Base-by-base conservation (phyloP, 2,329 filamentous ascomycete genomes). In the Neofusicoccum kwambonambiense region DNA sequence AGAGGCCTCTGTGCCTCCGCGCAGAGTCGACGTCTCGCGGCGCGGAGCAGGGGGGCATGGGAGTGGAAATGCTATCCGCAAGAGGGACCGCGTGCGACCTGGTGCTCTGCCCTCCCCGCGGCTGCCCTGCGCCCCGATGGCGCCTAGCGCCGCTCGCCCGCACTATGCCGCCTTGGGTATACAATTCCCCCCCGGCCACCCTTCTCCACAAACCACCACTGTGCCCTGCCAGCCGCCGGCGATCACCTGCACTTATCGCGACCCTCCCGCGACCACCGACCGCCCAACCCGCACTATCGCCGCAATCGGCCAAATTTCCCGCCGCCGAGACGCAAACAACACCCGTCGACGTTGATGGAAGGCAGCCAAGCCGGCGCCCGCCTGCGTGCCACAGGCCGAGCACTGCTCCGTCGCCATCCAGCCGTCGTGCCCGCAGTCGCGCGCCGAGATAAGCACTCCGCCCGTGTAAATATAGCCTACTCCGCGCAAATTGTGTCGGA, bases 21-120 rank as follows among this genome's bases (percentile, higher is more conserved):
- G 19, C 19, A 22, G 27, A 1, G 27, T 31, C 27, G 27, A 31
- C 5, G 27, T 31, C 27, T 5, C 6, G 27, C 27, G 4, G 27
- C 27, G 27, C 27, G 1, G 27, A 37, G 35, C 62, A 58, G 22
- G 52, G 44, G 17, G 34, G 34, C 62, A 49, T 58, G 62, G 51
- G 51, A 56, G 42, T 58, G 62, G 62, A 64, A 31, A 50, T 64
- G 51, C 51, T 64, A 64, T 58, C 62, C 62, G 44, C 51, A 64
- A 64, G 42, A 58, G 62, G 62, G 51, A 51, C 56, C n/a, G 56
- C 56, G 56, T 47, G 56, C 42, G 56, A 49, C 56, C 27, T 54
- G 56, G 17, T 9, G 54, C 13, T 39, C 39, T 15, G 51, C 47
- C 42, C 12, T 37, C 47, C 39, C 47, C 61, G 50, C 27, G 19